These are phyloP conservation scores for Posidonia oceanica DNA, from an alignment of 116 monocot genomes.

Conservation along the genomic window DNA sequence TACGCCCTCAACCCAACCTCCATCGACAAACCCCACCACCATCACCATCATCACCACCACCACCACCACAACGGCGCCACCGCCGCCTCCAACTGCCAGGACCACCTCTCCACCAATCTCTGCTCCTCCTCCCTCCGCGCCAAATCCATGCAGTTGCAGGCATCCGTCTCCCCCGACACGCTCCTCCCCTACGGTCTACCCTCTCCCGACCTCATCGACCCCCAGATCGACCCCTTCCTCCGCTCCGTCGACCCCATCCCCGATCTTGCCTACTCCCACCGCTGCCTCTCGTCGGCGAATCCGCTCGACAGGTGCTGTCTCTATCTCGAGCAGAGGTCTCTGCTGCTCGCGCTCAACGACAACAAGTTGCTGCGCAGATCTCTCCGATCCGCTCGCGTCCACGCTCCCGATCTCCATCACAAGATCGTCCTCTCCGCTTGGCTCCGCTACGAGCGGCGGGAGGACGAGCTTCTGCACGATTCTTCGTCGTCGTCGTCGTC, in stretches of 20 bases:
- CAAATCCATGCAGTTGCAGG: constrained; percentile 11
- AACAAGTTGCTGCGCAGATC: constrained; percentile 35
- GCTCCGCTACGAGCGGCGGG: constrained; percentile 55
- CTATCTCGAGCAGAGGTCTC: constrained; percentile 59
- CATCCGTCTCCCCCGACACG: constrained; percentile 23
- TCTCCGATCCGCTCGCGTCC: constrained; percentile 41
- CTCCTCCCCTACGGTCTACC: constrained; percentile 82
- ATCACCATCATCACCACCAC: constrained; percentile 1
- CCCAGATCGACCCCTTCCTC: constrained; percentile 73
- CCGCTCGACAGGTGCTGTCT: constrained; percentile 28
- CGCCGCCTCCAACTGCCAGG: neutral
- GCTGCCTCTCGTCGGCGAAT: constrained; percentile 12
- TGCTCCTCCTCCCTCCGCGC: constrained; percentile 37
- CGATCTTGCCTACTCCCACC: constrained; percentile 51
- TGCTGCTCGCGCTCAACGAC: constrained; percentile 43
- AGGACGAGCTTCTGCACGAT: constrained; percentile 38
- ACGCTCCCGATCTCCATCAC: constrained; percentile 43
- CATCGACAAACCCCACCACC: constrained; percentile 11
- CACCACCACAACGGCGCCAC: constrained; percentile 1
- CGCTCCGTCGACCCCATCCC: constrained; percentile 54
- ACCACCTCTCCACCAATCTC: neutral
- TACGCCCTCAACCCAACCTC: constrained; percentile 36
- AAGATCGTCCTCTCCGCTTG: constrained; percentile 58
- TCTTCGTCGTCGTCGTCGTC: constrained; percentile 13
- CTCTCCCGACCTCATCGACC: constrained; percentile 63